Evolutionary conservation across 169 alveolate species (phyloP), one percentile per base, ranked within the genome.

Genomic region (Cryptosporidium ubiquitum): DNA sequence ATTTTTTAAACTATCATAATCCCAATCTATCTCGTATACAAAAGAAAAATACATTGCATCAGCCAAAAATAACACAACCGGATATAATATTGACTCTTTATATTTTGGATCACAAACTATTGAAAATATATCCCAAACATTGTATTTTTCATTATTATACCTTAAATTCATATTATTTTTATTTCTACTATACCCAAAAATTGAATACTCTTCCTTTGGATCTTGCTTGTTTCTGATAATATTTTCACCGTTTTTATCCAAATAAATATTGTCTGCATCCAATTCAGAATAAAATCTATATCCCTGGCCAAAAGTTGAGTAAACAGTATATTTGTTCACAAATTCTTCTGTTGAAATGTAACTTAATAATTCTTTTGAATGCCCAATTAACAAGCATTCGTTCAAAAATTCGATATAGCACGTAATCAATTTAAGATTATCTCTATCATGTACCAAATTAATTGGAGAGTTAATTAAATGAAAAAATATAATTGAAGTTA

Each of bases 321-420:
- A 14, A n/a, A 64, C 66, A 7, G 39, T 61, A 39, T 31, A 42
- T 16, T 58, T 40, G 16, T 61, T 40, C 10, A 79, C 75, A 39
- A 79, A 79, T 7, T 42, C 49, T 5, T 79, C 47, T 1, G 37
- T 40, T 23, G 89, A 79, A 18, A 79, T 23, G 10, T 23, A 42
- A 61, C 23, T 18, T 64, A 79, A 58, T 16, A 79, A 66, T 31
- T 79, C 79, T 44, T 40, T 61, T 42, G 89, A 79, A 64, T 79
- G 89, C 12, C 89, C 89, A n/a, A 79, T 79, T 26, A 79, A 66
- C 61, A 79, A 79, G 44, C 89, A 79, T 39, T 79, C 89, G 61
- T 79, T 79, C 58, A 79, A 64, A 64, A 79, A 79, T 47, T 79
- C 89, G 7, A 79, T 64, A 61, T 31, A 61, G 5, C 89, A 58